Evolutionary conservation across 129 eudicot species (phyloP).

Genomic region (Flaveria bidentis): DNA sequence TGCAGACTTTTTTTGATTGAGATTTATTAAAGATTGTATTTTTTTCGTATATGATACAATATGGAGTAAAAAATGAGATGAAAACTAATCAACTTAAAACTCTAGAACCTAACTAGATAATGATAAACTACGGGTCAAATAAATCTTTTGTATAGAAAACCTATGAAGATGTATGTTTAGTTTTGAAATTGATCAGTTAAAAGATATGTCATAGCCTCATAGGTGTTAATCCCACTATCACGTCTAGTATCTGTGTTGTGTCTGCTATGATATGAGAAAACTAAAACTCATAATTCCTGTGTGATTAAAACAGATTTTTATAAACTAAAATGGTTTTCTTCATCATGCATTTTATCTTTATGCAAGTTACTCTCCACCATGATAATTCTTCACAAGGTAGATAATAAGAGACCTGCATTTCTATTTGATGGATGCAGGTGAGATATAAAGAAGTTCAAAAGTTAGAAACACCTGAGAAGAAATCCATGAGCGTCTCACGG

Average conservation of each 20-base stretch:
- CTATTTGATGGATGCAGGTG: conserved; percentile 38
- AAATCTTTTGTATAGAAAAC: no score
- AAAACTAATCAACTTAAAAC: no score
- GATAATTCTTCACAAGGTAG: neutral
- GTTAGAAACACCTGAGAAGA: conserved; percentile 25
- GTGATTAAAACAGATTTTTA: neutral
- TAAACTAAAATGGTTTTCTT: neutral
- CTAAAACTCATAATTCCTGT: neutral
- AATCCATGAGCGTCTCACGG: conserved; percentile 37
- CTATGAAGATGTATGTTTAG: neutral
- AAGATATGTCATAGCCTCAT: neutral
- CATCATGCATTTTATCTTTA: neutral
- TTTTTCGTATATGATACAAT: no score
- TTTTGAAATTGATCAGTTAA: neutral
- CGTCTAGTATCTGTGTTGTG: neutral
- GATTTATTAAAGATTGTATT: no score
- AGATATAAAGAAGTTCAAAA: conserved; percentile 39
- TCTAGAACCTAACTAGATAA: no score
- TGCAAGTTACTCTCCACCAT: neutral
- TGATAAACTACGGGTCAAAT: no score
- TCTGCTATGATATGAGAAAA: neutral
- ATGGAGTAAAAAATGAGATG: no score
- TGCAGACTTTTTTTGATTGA: neutral
- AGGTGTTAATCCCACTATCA: neutral
- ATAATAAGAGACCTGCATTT: no score